Evolutionary conservation across 2,329 filamentous ascomycete species (phyloP).

Genomic region (Neofusicoccum parvum): DNA sequence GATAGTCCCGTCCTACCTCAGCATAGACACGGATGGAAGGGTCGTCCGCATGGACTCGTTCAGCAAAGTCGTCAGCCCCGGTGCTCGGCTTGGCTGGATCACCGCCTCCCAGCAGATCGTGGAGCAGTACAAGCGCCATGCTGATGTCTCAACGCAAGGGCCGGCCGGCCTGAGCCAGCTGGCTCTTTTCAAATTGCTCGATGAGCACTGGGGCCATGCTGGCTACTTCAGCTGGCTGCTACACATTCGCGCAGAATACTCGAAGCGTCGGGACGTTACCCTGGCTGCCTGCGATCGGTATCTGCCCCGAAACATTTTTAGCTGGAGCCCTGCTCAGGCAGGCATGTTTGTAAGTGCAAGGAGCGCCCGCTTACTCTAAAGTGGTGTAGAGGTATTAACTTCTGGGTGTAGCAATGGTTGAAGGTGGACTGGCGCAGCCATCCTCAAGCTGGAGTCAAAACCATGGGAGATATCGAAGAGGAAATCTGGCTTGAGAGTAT

Average conservation of each 20-base stretch:
- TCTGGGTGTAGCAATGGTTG: too few relatives aligned
- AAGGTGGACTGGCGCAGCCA: too few relatives aligned
- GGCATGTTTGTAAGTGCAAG: slow-evolving; percentile 30
- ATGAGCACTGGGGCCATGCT: slow-evolving; percentile 34
- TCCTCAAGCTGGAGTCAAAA: too few relatives aligned
- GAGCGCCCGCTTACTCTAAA: too few relatives aligned
- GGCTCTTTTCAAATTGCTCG: slow-evolving; percentile 34
- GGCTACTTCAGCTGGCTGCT: slow-evolving; percentile 34
- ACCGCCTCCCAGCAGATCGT: slow-evolving; percentile 31
- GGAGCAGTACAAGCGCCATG: slow-evolving; percentile 29
- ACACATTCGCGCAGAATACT: slow-evolving; percentile 29
- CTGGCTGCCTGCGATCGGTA: slow-evolving; percentile 30
- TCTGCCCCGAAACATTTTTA: slow-evolving; percentile 25
- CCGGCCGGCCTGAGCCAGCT: slow-evolving; percentile 34
- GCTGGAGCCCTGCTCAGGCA: slow-evolving; percentile 26
- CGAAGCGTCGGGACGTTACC: slow-evolving; percentile 27
- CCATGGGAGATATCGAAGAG: too few relatives aligned
- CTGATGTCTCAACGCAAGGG: slow-evolving; percentile 27
- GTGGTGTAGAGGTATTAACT: too few relatives aligned
- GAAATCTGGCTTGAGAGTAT: too few relatives aligned
- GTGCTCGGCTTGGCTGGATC: slow-evolving; percentile 35
- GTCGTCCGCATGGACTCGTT: slow-evolving; percentile 36
- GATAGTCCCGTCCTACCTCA: slow-evolving; percentile 34
- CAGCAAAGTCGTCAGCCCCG: slow-evolving; percentile 38
- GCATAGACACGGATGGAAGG: slow-evolving; percentile 36